Percentiles rank a stretch among this genome's conserved stretches.
phyloP scores from a whole-genome alignment of 176 grass and related monocot species.

The Carex cristatella region DNA sequence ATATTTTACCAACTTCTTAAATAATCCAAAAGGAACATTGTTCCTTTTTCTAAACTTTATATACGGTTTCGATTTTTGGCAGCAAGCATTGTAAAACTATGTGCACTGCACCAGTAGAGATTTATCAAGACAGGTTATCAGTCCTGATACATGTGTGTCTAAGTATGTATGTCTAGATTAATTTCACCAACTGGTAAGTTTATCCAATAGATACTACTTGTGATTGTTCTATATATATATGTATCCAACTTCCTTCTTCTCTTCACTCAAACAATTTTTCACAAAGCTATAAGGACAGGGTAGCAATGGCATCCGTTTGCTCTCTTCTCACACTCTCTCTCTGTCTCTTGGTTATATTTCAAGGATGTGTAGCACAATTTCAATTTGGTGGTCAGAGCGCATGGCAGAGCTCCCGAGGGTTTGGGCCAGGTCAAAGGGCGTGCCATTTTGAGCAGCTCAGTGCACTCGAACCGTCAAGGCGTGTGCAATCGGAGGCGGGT shows the following conservation, averaged over 20 bases:
- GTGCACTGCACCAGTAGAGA: no score
- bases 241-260: not conserved
- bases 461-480: slow-evolving; percentile 15
- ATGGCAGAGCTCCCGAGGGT: slow-evolving; percentile 9
- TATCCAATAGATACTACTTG: slow-evolving; percentile 1
- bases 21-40: not conserved
- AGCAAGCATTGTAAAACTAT: no score
- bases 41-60: not conserved
- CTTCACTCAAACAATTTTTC: not conserved
- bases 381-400: not conserved
- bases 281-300: not conserved
- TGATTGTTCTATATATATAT: slow-evolving; percentile 1
- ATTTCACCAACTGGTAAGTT: not conserved
- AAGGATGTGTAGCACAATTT: slow-evolving; percentile 16
- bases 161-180: not conserved
- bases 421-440: not conserved
- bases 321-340: not conserved
- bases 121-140: not conserved
- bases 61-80: not conserved
- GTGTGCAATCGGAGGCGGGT: slow-evolving; percentile 25
- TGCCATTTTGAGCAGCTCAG: slow-evolving; percentile 36
- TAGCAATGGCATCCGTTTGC: not conserved
- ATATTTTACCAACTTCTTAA: not conserved
- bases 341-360: not conserved
- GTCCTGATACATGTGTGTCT: not conserved